Evolutionary conservation across 352 stramenopile species (phyloP).

Genomic region (Thalassiosira hispida): DNA sequence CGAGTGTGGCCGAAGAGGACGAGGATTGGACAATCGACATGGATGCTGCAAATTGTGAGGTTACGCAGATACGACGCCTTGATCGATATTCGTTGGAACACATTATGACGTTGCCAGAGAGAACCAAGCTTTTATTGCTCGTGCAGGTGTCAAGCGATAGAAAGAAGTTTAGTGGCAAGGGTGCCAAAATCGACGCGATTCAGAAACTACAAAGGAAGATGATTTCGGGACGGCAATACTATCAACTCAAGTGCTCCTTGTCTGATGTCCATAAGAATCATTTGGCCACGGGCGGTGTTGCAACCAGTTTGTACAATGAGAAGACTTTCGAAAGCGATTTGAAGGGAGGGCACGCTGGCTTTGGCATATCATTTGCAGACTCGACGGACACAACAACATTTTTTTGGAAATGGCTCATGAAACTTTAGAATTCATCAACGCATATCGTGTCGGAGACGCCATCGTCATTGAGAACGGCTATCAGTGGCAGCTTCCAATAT

Average conservation of each 20-base stretch:
- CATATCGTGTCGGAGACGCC: not conserved
- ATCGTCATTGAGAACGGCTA: not conserved
- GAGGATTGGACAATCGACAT: not conserved
- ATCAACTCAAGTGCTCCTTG: not conserved
- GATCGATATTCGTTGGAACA: constrained; percentile 13
- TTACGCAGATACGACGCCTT: not conserved
- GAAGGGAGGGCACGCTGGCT: not conserved
- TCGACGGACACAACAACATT: not conserved
- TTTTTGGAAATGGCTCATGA: not conserved
- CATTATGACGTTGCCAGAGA: not conserved
- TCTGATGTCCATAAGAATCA: not conserved
- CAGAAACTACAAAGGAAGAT: not conserved
- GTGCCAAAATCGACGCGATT: not conserved
- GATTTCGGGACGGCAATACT: not conserved
- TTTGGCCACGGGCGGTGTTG: not conserved
- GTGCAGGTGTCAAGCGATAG: not conserved
- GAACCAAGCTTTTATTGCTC: not conserved
- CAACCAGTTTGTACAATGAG: not conserved
- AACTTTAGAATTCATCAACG: not conserved
- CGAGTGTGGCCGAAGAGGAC: not conserved
- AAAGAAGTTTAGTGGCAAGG: not conserved
- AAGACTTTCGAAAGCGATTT: not conserved
- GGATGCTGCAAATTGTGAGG: not conserved
- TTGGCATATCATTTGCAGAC: not conserved
- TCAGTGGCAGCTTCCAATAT: not conserved